Conservation (phyloP, 495 filamentous ascomycete genomes). For the Elaphomyces granulatus region DNA sequence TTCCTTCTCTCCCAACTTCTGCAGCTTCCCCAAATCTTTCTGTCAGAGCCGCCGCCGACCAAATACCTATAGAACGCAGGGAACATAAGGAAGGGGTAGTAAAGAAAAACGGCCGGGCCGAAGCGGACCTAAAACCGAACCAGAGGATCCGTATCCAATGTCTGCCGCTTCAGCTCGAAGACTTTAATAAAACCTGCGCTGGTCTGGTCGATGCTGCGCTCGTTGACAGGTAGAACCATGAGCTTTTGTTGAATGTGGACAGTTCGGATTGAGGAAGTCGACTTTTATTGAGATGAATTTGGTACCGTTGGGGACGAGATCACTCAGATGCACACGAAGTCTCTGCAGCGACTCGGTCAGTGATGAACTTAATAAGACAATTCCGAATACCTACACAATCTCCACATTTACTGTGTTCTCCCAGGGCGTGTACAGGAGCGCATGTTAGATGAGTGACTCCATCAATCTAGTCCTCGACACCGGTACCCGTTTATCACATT, state of each 20-base stretch:
- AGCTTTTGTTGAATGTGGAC: background rate
- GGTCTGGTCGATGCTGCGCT: background rate
- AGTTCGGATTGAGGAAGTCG: background rate
- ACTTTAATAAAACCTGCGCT: background rate
- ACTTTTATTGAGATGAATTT: background rate
- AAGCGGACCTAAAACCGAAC: too few species aligned
- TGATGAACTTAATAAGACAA: background rate
- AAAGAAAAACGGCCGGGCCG: too few species aligned
- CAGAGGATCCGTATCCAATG: background rate
- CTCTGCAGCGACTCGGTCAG: background rate
- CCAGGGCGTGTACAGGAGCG: background rate
- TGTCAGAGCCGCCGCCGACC: background rate
- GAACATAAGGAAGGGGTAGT: constrained; percentile 21
- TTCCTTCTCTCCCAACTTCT: background rate
- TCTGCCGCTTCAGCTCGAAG: background rate
- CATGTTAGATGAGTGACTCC: background rate
- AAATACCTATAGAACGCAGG: constrained; percentile 21
- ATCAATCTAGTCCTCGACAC: background rate
- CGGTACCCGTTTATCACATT: background rate
- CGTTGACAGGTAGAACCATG: background rate
- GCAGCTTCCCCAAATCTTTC: background rate
- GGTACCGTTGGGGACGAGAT: background rate
- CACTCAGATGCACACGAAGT: background rate
- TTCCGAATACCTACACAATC: background rate
- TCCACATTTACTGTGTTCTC: background rate